Conservation (phyloP, 2,329 filamentous ascomycete species). For the Aspergillus jensenii region DNA sequence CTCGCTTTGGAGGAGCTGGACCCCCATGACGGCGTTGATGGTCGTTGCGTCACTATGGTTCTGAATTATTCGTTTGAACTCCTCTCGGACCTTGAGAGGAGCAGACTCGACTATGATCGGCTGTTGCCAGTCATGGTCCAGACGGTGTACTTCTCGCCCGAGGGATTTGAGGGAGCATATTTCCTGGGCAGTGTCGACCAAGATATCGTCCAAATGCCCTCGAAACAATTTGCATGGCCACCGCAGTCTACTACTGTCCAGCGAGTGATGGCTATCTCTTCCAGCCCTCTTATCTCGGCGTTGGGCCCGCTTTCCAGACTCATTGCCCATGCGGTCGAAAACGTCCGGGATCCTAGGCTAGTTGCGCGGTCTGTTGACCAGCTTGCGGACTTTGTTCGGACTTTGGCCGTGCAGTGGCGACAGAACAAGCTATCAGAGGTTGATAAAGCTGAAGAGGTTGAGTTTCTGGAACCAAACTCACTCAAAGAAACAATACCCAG, state of each 20-base stretch:
- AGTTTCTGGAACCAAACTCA: constrained; percentile 65
- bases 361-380: constrained; percentile 55
- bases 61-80: constrained; percentile 76
- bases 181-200: constrained; percentile 70
- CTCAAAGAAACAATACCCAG: constrained; percentile 65
- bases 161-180: constrained; percentile 74
- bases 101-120: constrained; percentile 63
- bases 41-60: constrained; percentile 62
- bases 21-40: constrained; percentile 51
- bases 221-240: constrained; percentile 66
- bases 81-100: constrained; percentile 61
- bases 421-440: constrained; percentile 71
- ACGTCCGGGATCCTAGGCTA: constrained; percentile 48
- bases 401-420: constrained; percentile 70
- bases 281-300: constrained; percentile 58
- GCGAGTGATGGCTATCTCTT: constrained; percentile 56
- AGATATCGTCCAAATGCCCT: constrained; percentile 60
- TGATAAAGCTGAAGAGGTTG: constrained; percentile 65
- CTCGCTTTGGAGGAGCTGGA: constrained; percentile 65
- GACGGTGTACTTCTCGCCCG: constrained; percentile 65
- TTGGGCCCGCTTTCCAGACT: constrained; percentile 64
- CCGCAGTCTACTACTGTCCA: constrained; percentile 56
- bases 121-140: constrained; percentile 70
- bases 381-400: constrained; percentile 65
- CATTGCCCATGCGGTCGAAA: constrained; percentile 62